phyloP scores from a whole-genome alignment of 2,329 filamentous ascomycete genomes.

The Phialophora verrucosa region DNA sequence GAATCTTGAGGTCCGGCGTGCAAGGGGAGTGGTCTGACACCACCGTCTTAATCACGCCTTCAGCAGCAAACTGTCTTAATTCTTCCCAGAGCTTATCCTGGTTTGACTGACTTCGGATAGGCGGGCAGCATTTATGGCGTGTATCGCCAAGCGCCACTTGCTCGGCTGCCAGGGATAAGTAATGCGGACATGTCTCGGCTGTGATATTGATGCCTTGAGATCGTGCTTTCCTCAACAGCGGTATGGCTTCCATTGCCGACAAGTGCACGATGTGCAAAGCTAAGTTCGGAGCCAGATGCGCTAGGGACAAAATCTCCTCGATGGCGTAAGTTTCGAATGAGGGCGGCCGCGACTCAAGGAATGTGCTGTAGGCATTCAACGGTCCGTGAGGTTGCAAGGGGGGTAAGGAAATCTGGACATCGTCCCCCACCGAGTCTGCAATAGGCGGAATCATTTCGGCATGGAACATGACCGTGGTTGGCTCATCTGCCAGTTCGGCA shows the following conservation, averaged over 20 bases:
- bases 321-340: conserved; percentile 91
- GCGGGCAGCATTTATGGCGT: conserved; percentile 92
- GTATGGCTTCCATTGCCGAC: conserved; percentile 86
- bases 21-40: conserved; percentile 97
- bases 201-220: conserved; percentile 80
- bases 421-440: conserved; percentile 76
- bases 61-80: conserved; percentile 62
- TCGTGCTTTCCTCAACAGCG: conserved; percentile 76
- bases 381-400: conserved; percentile 74
- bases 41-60: conserved; percentile 86
- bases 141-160: conserved; percentile 84
- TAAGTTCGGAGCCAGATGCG: conserved; percentile 77
- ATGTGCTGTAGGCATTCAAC: conserved; percentile 81
- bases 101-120: conserved; percentile 80
- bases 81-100: conserved; percentile 88
- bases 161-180: conserved; percentile 83
- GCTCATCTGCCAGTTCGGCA: conserved; percentile 74
- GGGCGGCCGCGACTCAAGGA: conserved; percentile 86
- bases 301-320: conserved; percentile 80
- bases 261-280: conserved; percentile 93
- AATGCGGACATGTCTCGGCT: conserved; percentile 95
- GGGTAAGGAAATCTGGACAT: conserved; percentile 71
- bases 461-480: conserved; percentile 98
- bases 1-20: conserved; percentile 89
- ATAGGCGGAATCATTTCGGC: conserved; percentile 97